phyloP scores from a whole-genome alignment of 441 rosid species.

The Populus trichocarpa region DNA sequence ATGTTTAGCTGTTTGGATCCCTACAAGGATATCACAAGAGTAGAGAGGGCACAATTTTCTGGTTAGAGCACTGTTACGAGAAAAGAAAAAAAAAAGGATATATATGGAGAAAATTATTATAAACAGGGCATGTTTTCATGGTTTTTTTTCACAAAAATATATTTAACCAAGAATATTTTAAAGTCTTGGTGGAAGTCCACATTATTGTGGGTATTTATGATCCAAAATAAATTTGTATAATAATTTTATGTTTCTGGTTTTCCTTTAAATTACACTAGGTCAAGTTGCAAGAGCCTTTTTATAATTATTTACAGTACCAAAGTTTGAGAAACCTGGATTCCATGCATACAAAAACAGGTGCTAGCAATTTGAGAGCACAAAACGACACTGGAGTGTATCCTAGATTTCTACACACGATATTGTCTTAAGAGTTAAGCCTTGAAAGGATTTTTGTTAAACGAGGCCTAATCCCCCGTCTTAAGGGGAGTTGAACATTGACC shows the following conservation, averaged over 20 bases:
- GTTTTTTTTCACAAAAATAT: no score
- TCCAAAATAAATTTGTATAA: background rate
- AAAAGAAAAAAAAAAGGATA: no score
- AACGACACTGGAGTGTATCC: background rate
- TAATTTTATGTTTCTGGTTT: no score
- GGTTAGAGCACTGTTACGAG: no score
- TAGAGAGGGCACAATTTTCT: no score
- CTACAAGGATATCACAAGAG: no score
- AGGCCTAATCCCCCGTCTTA: background rate
- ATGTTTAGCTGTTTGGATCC: no score
- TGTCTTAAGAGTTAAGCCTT: background rate
- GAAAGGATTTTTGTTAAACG: background rate
- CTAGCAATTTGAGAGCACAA: background rate
- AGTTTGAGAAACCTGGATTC: background rate
- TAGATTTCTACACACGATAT: background rate
- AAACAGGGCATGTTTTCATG: no score
- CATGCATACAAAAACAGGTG: background rate
- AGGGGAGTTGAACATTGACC: background rate
- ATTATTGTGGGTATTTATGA: background rate
- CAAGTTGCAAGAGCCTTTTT: background rate
- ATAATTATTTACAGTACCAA: background rate
- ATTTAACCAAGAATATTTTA: no score
- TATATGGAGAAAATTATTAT: no score
- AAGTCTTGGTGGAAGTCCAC: no score
- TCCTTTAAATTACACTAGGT: background rate